Conservation (phyloP, 2,329 filamentous ascomycete genomes). For the Colletotrichum salicis region DNA sequence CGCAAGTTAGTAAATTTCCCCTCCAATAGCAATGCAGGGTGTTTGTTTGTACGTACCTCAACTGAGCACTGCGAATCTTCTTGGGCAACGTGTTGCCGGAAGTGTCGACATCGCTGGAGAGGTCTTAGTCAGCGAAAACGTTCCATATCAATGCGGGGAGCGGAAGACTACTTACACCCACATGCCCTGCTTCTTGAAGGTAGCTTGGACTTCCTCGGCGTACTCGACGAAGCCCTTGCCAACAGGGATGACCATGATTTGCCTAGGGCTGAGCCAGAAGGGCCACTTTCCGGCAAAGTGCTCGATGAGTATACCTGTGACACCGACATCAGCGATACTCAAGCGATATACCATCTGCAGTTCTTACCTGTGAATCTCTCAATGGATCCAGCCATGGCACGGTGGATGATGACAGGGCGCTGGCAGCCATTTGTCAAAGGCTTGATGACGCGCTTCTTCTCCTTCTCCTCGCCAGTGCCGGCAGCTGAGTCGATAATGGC, state of each 20-base stretch:
- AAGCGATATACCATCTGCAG: too few species aligned
- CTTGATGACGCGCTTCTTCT: slow-evolving; percentile 51
- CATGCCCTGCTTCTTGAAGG: slow-evolving; percentile 75
- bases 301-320: slow-evolving; percentile 81
- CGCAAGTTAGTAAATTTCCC: slow-evolving; percentile 32
- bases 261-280: slow-evolving; percentile 87
- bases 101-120: slow-evolving; percentile 69
- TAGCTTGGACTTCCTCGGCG: slow-evolving; percentile 76
- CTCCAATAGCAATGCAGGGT: background rate
- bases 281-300: slow-evolving; percentile 91
- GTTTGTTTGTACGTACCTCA: slow-evolving; percentile 70
- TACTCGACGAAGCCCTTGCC: slow-evolving; percentile 77
- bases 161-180: slow-evolving; percentile 65
- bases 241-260: slow-evolving; percentile 73
- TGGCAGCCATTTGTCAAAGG: slow-evolving; percentile 75
- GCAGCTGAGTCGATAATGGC: slow-evolving; percentile 43
- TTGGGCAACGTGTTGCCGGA: slow-evolving; percentile 86
- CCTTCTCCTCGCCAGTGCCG: slow-evolving; percentile 56
- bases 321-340: slow-evolving; percentile 45
- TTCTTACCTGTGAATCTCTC: slow-evolving; percentile 53
- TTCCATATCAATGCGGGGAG: background rate
- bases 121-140: background rate
- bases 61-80: slow-evolving; percentile 86
- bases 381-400: slow-evolving; percentile 79
- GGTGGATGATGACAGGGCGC: slow-evolving; percentile 87